Conservation (phyloP, 345 rosid genomes). For the Adansonia digitata region DNA sequence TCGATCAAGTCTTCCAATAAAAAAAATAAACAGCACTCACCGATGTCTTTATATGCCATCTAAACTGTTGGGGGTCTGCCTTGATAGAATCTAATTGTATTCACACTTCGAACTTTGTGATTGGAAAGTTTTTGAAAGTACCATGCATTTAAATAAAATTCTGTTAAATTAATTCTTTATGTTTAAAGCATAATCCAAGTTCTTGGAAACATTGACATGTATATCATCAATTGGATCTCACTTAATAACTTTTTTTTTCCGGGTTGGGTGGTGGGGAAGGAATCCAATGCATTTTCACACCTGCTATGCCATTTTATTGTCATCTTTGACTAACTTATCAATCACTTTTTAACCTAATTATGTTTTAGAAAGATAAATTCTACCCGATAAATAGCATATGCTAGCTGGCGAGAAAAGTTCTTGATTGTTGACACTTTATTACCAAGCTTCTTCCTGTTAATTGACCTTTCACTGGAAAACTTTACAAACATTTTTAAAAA, state of each 20-base stretch:
- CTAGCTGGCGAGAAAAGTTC: background rate
- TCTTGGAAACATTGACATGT: background rate
- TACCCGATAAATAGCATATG: background rate
- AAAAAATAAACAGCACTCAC: no score
- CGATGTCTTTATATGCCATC: no score
- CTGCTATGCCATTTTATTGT: background rate
- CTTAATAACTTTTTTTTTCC: no score
- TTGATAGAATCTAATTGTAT: no score
- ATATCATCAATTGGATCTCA: no score
- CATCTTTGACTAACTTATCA: background rate
- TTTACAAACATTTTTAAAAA: background rate
- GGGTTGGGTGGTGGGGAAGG: no score
- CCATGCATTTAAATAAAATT: no score
- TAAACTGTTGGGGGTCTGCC: no score
- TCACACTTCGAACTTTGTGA: no score
- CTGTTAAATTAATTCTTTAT: background rate
- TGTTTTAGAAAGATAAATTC: background rate
- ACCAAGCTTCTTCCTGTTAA: background rate
- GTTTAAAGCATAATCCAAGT: background rate
- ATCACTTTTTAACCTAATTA: background rate
- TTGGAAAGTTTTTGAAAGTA: no score
- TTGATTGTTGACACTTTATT: background rate
- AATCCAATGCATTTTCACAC: conserved; percentile 5
- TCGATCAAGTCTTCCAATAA: no score
- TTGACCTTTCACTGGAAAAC: background rate